Conservation (phyloP, 495 filamentous ascomycete species). For the Hypoxylon cercidicola region DNA sequence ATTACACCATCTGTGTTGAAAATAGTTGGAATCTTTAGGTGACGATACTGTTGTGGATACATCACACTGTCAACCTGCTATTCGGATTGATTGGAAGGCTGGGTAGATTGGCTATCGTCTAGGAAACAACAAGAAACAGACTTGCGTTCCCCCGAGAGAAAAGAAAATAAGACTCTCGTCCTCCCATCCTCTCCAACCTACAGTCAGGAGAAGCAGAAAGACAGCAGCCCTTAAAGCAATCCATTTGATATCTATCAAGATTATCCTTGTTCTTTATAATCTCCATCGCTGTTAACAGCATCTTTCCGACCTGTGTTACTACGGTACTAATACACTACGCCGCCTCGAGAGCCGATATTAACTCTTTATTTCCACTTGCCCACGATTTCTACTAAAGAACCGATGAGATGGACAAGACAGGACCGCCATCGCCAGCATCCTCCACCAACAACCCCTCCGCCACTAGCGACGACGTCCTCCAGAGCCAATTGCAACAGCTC, state of each 20-base stretch:
- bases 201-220: neutral
- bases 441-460: conserved; percentile 40
- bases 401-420: conserved; percentile 50
- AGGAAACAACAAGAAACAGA: conserved; percentile 2
- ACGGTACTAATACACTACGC: neutral
- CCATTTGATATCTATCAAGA: conserved; percentile 14
- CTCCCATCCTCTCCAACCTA: conserved; percentile 2
- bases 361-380: neutral
- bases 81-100: neutral
- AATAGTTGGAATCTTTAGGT: neutral
- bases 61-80: neutral
- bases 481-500: conserved; percentile 58
- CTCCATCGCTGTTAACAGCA: neutral
- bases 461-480: conserved; percentile 51
- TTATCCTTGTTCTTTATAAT: conserved; percentile 6
- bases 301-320: conserved; percentile 7
- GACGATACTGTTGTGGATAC: conserved; percentile 5
- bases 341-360: neutral
- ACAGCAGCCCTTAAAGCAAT: conserved; percentile 2
- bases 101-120: neutral
- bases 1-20: conserved; percentile 1
- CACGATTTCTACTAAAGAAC: neutral
- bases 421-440: conserved; percentile 55
- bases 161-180: neutral
- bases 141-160: neutral